Evolutionary conservation across 306 rosid genomes (phyloP), one percentile per base, ranked within the genome.

Genomic region (Sechiopsis laciniata): DNA sequence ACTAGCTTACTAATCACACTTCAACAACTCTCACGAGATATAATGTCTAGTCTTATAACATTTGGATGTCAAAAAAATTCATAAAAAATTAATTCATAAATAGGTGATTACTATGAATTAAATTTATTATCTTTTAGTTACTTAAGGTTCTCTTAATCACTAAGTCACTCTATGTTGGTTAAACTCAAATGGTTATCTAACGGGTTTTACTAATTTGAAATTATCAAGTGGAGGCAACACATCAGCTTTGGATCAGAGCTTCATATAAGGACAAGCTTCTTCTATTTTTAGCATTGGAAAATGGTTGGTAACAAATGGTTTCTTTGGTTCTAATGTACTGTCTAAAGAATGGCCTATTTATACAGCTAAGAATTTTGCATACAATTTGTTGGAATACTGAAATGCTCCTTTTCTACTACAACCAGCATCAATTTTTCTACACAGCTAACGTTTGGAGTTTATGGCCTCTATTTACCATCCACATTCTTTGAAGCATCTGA

Each of bases 371-470:
- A 32, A 2, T 32, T 32, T 32, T 32, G 4, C 17, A 64, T 21
- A 68, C 10, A 45, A 11, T 19, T 50, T 13, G 72, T 68, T 68
- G 73, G 73, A 68, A 68, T 21, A 50, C 40, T 13, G 57, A 14
- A 22, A 67, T 67, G 55, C 55, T 67, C 72, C 29, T 26, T 26
- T 26, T 26, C 58, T 21, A 68, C 73, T 68, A 48, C 73, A 48
- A 48, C 57, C 57, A 46, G 73, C n/a, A 48, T 68, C 73, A 69
- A 22, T 21, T 67, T 60, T 17, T 42, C 5, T 67, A 26, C 29
- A 67, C 72, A 67, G 46, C 72, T 26, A 51, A 37, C 29, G 45
- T 45, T 26, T 46, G 21, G 14, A 42, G 53, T 46, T 69, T 50
- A 19, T 19, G 35, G 55, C 4, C 29, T 2, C 72, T 40, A 66